Evolutionary conservation across 2,329 filamentous ascomycete species (phyloP), one percentile per base, ranked within the genome.

Genomic region (Aphanoascus verrucosus): DNA sequence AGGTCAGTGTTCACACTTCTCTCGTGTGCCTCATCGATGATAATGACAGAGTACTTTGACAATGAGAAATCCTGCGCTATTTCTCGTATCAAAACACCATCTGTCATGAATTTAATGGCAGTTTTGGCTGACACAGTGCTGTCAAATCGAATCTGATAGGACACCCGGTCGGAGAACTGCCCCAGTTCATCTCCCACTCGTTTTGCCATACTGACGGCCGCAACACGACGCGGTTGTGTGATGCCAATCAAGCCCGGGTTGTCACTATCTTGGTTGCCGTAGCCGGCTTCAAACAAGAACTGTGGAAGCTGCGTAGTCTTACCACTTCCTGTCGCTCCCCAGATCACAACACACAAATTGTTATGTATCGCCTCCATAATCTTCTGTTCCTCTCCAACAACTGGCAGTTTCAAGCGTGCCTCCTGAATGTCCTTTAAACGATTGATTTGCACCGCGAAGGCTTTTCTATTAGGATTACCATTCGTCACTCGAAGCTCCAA

Each of bases 361-460:
- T 91, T 91, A 69, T 96, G 85, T 47, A 98, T 88, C 0, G 90
- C 89, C 69, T 98, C 93, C 90, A 98, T 97, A 31, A 98, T 90
- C 63, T 85, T 89, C 65, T 98, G 93, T 68, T 98, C 93, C 67
- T 97, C 90, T 1, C 87, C 87, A 1, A 97, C 88, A 1, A 98
- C 87, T 0, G 93, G 93, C 14, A 98, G 77, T 53, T 86, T 81
- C 45, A 94, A 69, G 11, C 93, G 82, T 9, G 84, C 81, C 46
- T 84, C 79, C 65, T 96, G 88, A 19, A 97, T 85, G 15, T 85
- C 83, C 4, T 82, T 72, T 0, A 79, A 73, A 54, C 93, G 81
- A 38, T 79, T 72, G 1, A 96, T 83, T 1, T 79, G 69, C 1
- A 96, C 84, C 56, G 83, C 85, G 65, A 82, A 90, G 0, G 85